Conservation (phyloP, 371 early-diverging fungal genomes). For the Actinomortierella wolfii region DNA sequence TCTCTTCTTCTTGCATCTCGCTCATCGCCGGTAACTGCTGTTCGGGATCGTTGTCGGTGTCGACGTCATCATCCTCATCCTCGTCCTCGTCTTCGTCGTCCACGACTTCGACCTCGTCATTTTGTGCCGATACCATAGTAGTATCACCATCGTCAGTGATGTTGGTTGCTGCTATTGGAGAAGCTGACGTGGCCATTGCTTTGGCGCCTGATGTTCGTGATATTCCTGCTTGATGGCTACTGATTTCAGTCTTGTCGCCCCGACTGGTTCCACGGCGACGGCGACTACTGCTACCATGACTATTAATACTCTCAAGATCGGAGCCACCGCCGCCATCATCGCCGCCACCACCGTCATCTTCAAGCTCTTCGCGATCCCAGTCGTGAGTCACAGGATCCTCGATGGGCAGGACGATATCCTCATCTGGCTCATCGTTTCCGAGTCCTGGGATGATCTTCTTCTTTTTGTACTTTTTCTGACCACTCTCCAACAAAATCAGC, state of each 20-base stretch:
- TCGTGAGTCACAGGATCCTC: slow-evolving; percentile 34
- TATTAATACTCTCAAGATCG: no score
- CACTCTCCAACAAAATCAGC: no score
- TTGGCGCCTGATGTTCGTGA: background rate
- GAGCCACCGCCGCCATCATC: background rate
- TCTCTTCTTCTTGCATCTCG: slow-evolving; percentile 31
- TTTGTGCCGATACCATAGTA: no score
- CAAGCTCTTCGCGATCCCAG: slow-evolving; percentile 42
- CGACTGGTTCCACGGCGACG: background rate
- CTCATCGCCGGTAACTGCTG: slow-evolving; percentile 28
- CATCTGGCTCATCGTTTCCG: background rate
- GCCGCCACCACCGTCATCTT: slow-evolving; percentile 24
- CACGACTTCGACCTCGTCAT: background rate
- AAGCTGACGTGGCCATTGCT: no score
- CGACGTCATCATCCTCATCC: slow-evolving; percentile 15
- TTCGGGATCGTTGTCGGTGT: slow-evolving; percentile 31
- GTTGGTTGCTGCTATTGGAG: no score
- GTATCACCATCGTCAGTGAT: no score
- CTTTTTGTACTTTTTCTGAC: background rate
- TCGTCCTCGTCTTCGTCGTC: slow-evolving; percentile 11
- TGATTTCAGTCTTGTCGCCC: background rate
- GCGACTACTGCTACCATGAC: no score
- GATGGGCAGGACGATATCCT: slow-evolving; percentile 18
- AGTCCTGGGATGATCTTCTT: slow-evolving; percentile 1
- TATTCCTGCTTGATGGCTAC: background rate